Conservation (phyloP, 371 early-diverging fungal species). For the Dichotomocladium elegans region DNA sequence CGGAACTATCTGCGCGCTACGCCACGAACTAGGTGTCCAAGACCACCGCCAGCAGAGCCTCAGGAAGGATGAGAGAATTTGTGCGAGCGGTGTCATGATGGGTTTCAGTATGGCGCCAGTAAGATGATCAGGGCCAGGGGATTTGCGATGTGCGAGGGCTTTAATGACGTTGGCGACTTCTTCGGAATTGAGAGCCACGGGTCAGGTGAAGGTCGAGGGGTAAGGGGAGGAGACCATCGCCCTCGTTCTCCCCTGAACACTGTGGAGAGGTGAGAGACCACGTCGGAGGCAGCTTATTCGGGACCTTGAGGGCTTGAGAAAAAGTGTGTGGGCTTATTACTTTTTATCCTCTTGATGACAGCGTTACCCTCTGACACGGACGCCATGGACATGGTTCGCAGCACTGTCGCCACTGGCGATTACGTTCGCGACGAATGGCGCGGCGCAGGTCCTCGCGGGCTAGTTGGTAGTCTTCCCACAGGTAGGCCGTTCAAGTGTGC, state of each 20-base stretch:
- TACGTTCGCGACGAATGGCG: neutral
- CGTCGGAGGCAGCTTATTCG: no score
- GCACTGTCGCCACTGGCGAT: conserved; percentile 2
- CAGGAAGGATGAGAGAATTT: conserved; percentile 10
- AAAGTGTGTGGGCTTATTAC: neutral
- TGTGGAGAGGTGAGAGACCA: no score
- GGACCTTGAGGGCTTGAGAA: no score
- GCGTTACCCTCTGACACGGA: neutral
- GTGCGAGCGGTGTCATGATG: no score
- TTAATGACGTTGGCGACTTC: no score
- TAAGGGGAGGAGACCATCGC: no score
- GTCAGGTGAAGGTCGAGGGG: no score
- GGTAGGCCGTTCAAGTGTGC: neutral
- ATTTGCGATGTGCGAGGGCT: conserved; percentile 5
- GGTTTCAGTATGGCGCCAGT: conserved; percentile 21
- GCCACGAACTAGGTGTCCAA: no score
- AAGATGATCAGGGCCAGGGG: conserved; percentile 23
- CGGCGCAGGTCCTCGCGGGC: neutral
- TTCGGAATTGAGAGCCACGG: no score
- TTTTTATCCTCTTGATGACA: neutral
- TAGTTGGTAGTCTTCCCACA: neutral
- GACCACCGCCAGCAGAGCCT: conserved; percentile 21
- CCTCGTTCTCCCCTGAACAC: no score
- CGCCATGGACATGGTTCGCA: neutral
- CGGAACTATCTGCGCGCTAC: no score